phyloP scores from a whole-genome alignment of 345 rosid species.

The Eucalyptus victrix region DNA sequence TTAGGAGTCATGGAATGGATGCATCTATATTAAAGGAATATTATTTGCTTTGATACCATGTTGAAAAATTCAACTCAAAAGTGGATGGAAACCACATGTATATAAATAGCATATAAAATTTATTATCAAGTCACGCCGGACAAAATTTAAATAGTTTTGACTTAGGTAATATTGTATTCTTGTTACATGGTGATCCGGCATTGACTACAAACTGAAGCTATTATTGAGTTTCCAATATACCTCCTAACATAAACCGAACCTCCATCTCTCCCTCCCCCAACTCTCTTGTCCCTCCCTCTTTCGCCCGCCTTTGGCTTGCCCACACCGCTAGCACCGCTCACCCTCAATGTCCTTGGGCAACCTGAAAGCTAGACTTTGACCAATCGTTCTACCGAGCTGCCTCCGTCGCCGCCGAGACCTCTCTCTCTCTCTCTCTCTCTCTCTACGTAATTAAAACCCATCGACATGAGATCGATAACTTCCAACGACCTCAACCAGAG shows the following conservation, averaged over 20 bases:
- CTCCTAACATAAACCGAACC: not conserved
- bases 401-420: not conserved
- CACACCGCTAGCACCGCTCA: not conserved
- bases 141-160: not conserved
- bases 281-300: not conserved
- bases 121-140: not conserved
- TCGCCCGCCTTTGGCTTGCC: not conserved
- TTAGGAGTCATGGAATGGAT: not conserved
- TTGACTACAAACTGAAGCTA: not conserved
- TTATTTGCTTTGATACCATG: not conserved
- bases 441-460: not conserved
- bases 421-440: not conserved
- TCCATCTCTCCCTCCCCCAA: not conserved
- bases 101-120: not conserved
- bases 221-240: not conserved
- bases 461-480: not conserved
- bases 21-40: not conserved
- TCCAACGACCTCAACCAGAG: not conserved
- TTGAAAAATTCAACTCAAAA: not conserved
- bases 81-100: not conserved
- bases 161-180: not conserved
- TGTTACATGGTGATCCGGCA: not conserved
- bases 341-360: not conserved
- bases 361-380: not conserved
- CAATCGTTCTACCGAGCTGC: not conserved